Base-by-base conservation (phyloP, 2,329 filamentous ascomycete genomes). In the Arthrocladium fulminans region DNA sequence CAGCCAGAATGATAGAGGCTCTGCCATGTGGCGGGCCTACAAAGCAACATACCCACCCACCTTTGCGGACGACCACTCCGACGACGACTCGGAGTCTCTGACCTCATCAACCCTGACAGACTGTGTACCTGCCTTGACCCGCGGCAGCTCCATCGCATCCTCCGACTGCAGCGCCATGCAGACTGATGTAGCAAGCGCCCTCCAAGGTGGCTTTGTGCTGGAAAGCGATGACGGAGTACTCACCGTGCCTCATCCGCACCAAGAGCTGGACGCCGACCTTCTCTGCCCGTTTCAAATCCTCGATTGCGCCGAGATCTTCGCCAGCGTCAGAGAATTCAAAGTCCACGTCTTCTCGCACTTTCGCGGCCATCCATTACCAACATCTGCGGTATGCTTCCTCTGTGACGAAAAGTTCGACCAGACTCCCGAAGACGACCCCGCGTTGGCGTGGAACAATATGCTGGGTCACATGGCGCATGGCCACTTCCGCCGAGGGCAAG, bases 341-440 rank as follows among this genome's bases (percentile, higher is more conserved):
- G 66, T 60, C 7, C 69, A 72, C 54, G 67, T 72, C 39, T 61
- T 68, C 20, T 67, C 68, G 44, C 69, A 72, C 51, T 71, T 72
- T 51, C 65, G 65, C 12, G 63, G 65, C 1, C 61, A 67, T 45
- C 32, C 63, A 27, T 61, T 68, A 7, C 69, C 69, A 2, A 57
- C 57, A 19, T 65, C 59, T 6, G 69, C 68, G 17, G 60, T 61
- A n/a, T 72, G 69, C 51, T 68, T 67, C n/a, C 55, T 71, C 32
- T 72, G 69, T 47, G 61, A 65, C 22, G 51, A 47, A 37, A 53
- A 52, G 35, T 59, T 51, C 24, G 34, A 45, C 27, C 53, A 57
- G 45, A 24, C 46, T 5, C 48, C 49, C 2, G 53, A 59, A 24
- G 47, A 59, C 44, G 48, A 57, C 47, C 12, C 53, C 13, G 56